These are phyloP conservation scores for Dipodascopsis tothii DNA, from an alignment of 805 yeast species.

Conservation along the genomic window DNA sequence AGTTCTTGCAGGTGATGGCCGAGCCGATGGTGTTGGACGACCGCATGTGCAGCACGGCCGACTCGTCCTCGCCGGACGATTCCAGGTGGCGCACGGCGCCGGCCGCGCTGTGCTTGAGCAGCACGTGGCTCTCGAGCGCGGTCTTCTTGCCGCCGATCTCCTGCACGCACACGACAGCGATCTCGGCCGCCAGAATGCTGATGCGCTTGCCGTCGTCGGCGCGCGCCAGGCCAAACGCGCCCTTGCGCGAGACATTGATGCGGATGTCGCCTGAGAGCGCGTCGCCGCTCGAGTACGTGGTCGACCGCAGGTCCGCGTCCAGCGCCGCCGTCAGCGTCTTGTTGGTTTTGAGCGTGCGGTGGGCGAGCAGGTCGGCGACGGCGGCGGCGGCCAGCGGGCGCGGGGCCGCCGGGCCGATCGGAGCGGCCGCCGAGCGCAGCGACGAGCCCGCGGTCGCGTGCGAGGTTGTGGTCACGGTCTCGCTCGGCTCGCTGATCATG, in stretches of 20 bases:
- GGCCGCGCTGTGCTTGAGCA: background rate
- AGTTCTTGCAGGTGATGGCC: background rate
- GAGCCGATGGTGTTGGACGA: background rate
- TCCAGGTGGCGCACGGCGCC: background rate
- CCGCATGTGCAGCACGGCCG: too few species aligned
- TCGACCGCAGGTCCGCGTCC: background rate
- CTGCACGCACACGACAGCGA: background rate
- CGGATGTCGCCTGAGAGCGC: background rate
- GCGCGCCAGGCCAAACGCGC: background rate
- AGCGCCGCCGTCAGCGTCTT: background rate
- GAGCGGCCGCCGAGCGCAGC: background rate
- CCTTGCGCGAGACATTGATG: background rate
- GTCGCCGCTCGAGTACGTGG: background rate
- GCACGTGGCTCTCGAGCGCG: background rate
- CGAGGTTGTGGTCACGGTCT: background rate
- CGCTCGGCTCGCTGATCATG: background rate
- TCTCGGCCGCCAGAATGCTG: too few species aligned
- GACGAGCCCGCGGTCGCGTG: background rate
- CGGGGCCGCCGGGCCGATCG: too few species aligned
- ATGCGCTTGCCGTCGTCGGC: background rate
- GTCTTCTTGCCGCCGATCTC: background rate
- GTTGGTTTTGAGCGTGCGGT: background rate
- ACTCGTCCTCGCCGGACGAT: background rate
- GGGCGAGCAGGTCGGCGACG: background rate
- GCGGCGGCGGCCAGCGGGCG: background rate